A percentile compares a stretch with the other conserved stretches of the same genome.
These are phyloP conservation scores for Curvularia spicifera DNA, from an alignment of 2,329 filamentous ascomycete genomes.

Conservation along the genomic window DNA sequence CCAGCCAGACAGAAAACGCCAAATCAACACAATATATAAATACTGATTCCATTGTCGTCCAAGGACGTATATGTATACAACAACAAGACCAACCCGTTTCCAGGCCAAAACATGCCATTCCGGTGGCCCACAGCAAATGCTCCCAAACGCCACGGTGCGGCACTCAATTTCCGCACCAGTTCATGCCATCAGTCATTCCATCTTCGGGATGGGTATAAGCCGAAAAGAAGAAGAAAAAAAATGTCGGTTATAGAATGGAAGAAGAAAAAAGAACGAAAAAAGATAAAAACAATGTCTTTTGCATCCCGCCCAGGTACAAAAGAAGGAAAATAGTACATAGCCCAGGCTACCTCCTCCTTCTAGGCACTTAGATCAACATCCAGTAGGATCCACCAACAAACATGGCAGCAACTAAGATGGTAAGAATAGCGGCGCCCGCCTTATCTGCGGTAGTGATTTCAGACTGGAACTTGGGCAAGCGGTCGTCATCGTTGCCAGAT, in stretches of 20 bases:
- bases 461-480: conserved; percentile 26
- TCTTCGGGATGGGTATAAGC: conserved; percentile 5
- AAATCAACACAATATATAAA: neutral
- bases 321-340: neutral
- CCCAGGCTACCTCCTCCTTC: neutral
- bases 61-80: neutral
- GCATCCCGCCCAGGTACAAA: neutral
- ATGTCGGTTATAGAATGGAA: neutral
- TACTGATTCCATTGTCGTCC: neutral
- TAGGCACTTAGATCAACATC: neutral
- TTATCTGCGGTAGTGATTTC: conserved; percentile 49
- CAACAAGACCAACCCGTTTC: too few relatives aligned
- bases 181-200: conserved; percentile 1
- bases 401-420: conserved; percentile 37
- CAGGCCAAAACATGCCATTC: neutral
- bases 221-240: neutral
- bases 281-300: neutral
- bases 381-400: conserved; percentile 6
- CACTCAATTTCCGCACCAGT: neutral
- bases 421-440: conserved; percentile 54
- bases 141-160: neutral
- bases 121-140: neutral
- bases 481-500: conserved; percentile 37
- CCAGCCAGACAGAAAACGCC: neutral
- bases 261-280: neutral